Evolutionary conservation across 768 basidiomycete species (phyloP).

Genomic region (Mycena latifolia): DNA sequence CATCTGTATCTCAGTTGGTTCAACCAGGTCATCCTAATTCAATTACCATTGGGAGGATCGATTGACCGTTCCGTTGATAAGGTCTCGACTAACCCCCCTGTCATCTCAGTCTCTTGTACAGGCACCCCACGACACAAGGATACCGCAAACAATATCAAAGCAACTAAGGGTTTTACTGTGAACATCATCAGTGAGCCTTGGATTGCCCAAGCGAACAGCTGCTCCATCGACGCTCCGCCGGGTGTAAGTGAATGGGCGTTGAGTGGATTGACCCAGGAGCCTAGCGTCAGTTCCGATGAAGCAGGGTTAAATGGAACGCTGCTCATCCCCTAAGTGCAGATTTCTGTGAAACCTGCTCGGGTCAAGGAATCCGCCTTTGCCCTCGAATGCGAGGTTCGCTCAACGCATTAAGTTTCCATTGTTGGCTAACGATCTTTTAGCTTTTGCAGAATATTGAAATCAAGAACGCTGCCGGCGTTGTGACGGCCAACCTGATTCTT

Average conservation of each 20-base stretch:
- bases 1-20: conserved; percentile 55
- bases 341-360: conserved; percentile 62
- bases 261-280: conserved; percentile 69
- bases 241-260: conserved; percentile 71
- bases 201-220: conserved; percentile 66
- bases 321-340: conserved; percentile 43
- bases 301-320: neutral
- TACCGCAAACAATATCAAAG: conserved; percentile 72
- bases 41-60: neutral
- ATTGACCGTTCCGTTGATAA: conserved; percentile 41
- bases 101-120: conserved; percentile 66
- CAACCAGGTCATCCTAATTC: conserved; percentile 44
- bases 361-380: conserved; percentile 75
- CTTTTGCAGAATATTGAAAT: conserved; percentile 59
- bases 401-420: conserved; percentile 4
- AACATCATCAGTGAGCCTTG: conserved; percentile 83
- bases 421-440: conserved; percentile 48
- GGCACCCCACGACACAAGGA: conserved; percentile 58
- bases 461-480: conserved; percentile 49
- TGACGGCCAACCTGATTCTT: conserved; percentile 59
- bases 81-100: conserved; percentile 71
- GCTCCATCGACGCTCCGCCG: conserved; percentile 65
- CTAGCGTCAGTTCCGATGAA: conserved; percentile 59
- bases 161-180: conserved; percentile 76
- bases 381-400: conserved; percentile 68